Evolutionary conservation across 805 yeast genomes (phyloP).

Genomic region (Candida krabiensis): DNA sequence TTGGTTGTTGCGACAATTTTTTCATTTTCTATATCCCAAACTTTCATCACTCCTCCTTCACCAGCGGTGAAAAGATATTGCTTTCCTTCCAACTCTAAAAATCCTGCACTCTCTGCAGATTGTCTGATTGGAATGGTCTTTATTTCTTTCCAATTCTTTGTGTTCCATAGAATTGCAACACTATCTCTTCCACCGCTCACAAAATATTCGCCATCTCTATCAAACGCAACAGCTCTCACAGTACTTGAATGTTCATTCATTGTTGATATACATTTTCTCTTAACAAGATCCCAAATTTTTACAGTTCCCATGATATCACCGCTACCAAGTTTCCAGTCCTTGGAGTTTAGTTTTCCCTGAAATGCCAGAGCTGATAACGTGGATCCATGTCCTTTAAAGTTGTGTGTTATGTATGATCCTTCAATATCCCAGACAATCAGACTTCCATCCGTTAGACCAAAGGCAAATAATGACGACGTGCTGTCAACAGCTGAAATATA

Average conservation of each 20-base stretch:
- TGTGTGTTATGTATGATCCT: slow-evolving; percentile 85
- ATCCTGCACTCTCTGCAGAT: slow-evolving; percentile 71
- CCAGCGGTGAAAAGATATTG: slow-evolving; percentile 72
- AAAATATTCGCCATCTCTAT: slow-evolving; percentile 50
- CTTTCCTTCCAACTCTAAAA: slow-evolving; percentile 36
- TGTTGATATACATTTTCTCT: slow-evolving; percentile 62
- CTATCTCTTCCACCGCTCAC: slow-evolving; percentile 91
- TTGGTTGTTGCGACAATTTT: slow-evolving; percentile 43
- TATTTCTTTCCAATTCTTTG: slow-evolving; percentile 50
- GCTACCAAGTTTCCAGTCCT: slow-evolving; percentile 76
- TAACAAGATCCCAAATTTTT: slow-evolving; percentile 65
- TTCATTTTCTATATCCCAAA: slow-evolving; percentile 60
- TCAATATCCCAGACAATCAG: slow-evolving; percentile 91
- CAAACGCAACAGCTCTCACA: slow-evolving; percentile 79
- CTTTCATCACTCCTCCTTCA: slow-evolving; percentile 62
- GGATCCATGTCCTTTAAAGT: slow-evolving; percentile 90
- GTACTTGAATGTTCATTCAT: slow-evolving; percentile 79
- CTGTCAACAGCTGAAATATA: slow-evolving; percentile 74
- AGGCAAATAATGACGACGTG: slow-evolving; percentile 83
- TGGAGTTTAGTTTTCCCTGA: slow-evolving; percentile 67
- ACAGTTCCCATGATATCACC: slow-evolving; percentile 61
- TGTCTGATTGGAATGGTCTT: slow-evolving; percentile 74
- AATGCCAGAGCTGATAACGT: slow-evolving; percentile 75
- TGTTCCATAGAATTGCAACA: slow-evolving; percentile 59
- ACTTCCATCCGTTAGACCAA: slow-evolving; percentile 94